phyloP scores from a whole-genome alignment of 805 yeast species.

The Yamadazyma takamatsuzukensis region DNA sequence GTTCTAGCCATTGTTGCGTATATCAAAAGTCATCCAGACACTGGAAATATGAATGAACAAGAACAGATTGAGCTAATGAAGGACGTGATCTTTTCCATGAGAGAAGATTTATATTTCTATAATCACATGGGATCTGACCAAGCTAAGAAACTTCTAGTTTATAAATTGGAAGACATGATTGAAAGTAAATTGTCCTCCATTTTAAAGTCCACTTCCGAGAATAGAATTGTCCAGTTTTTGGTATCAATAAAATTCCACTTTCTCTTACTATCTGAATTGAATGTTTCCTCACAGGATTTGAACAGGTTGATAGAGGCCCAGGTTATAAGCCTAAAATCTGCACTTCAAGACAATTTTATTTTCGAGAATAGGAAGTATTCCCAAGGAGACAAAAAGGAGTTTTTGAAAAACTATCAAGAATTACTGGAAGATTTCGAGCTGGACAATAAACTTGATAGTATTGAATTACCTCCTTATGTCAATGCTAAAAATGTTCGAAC shows the following conservation, averaged over 20 bases:
- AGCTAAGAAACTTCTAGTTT: conserved; percentile 1
- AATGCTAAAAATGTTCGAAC: conserved; percentile 27
- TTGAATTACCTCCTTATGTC: conserved; percentile 35
- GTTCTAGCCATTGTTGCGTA: conserved; percentile 16
- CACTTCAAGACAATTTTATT: conserved; percentile 15
- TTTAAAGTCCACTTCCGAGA: conserved; percentile 29
- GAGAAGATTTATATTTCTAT: not conserved
- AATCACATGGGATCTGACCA: conserved; percentile 1
- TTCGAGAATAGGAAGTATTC: conserved; percentile 3
- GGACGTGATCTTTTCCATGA: conserved; percentile 2
- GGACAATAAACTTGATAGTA: conserved; percentile 26
- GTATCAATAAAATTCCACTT: conserved; percentile 31
- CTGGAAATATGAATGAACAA: conserved; percentile 4
- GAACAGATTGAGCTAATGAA: conserved; percentile 8
- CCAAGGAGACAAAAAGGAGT: conserved; percentile 5
- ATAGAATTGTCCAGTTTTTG: conserved; percentile 22
- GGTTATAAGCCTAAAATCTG: conserved; percentile 12
- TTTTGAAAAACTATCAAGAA: conserved; percentile 8
- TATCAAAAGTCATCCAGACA: conserved; percentile 6
- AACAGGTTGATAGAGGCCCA: conserved; percentile 6
- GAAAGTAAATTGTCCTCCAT: conserved; percentile 21
- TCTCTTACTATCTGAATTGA: conserved; percentile 14
- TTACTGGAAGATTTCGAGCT: conserved; percentile 3
- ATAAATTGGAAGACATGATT: conserved; percentile 26
- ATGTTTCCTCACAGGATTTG: conserved; percentile 3